Evolutionary conservation across 805 yeast genomes (phyloP).

Genomic region (Groenewaldozyma salmanticensis): DNA sequence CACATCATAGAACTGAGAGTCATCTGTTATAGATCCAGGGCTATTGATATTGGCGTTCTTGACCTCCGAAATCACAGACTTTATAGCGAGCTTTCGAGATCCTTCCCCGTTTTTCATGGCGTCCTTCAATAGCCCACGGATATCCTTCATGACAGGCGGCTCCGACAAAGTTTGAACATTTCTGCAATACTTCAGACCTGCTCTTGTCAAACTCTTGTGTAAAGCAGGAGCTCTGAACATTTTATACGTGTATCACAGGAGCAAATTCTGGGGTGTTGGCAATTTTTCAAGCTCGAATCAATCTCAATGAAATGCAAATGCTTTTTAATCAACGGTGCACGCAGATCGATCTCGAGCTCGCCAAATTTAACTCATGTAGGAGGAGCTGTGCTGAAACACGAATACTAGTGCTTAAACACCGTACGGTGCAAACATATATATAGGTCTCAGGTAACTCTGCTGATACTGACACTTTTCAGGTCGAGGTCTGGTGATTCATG

Average conservation of each 20-base stretch:
- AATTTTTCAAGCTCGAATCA: too few species aligned
- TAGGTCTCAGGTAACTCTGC: too few species aligned
- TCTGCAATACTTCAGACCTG: too few species aligned
- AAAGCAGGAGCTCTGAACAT: too few species aligned
- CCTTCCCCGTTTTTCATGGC: slow-evolving; percentile 41
- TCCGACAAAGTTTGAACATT: slow-evolving; percentile 15
- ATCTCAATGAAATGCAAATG: neutral
- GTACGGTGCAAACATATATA: too few species aligned
- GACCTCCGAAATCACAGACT: slow-evolving; percentile 27
- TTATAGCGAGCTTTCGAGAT: slow-evolving; percentile 22
- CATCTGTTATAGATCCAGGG: slow-evolving; percentile 21
- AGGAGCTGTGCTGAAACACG: neutral
- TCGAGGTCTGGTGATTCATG: neutral
- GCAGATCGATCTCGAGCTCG: too few species aligned
- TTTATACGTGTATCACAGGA: too few species aligned
- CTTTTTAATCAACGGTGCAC: neutral
- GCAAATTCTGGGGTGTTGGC: too few species aligned
- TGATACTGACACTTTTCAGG: neutral
- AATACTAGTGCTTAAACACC: too few species aligned
- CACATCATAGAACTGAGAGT: slow-evolving; percentile 31
- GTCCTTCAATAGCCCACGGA: slow-evolving; percentile 37
- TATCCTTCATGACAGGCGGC: slow-evolving; percentile 27
- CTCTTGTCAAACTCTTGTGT: too few species aligned
- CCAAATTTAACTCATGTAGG: neutral
- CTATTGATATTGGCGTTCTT: slow-evolving; percentile 27